Conservation (phyloP, 768 basidiomycete species). For the Lactarius tabidus region DNA sequence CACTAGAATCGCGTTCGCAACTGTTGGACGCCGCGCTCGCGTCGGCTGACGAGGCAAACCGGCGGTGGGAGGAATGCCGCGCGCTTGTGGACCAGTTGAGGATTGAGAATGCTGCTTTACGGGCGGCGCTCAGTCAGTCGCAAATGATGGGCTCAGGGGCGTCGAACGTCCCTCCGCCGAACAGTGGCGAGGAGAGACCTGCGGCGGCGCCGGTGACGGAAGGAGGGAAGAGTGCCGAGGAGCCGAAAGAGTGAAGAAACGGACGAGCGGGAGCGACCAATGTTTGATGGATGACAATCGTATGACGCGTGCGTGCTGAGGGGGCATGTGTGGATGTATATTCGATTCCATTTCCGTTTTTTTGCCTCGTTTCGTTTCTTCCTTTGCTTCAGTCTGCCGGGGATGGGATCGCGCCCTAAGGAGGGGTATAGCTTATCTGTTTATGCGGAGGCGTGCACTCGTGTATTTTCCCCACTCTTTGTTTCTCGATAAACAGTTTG, state of each 20-base stretch:
- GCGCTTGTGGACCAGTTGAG: conserved; percentile 83
- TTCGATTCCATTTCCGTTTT: conserved; percentile 5
- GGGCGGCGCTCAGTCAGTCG: conserved; percentile 57
- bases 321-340: conserved; percentile 1
- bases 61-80: conserved; percentile 89
- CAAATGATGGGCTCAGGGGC: conserved; percentile 30
- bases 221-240: conserved; percentile 12
- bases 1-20: conserved; percentile 80
- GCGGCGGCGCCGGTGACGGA: not conserved
- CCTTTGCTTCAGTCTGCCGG: not conserved
- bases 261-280: conserved; percentile 11
- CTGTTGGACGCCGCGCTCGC: conserved; percentile 82
- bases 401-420: not conserved
- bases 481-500: not conserved
- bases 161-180: not conserved
- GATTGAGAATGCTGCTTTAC: conserved; percentile 74
- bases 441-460: conserved; percentile 4
- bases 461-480: not conserved
- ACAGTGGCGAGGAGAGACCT: conserved; percentile 12
- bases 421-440: conserved; percentile 10
- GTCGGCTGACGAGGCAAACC: conserved; percentile 82
- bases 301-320: conserved; percentile 3
- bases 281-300: conserved; percentile 10
- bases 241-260: conserved; percentile 21
- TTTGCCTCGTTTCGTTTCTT: conserved; percentile 4